Percentiles rank a stretch among this genome's conserved stretches.
These are phyloP conservation scores for Trypanosoma avium DNA, from an alignment of 208 protist genomes.

Conservation along the genomic window DNA sequence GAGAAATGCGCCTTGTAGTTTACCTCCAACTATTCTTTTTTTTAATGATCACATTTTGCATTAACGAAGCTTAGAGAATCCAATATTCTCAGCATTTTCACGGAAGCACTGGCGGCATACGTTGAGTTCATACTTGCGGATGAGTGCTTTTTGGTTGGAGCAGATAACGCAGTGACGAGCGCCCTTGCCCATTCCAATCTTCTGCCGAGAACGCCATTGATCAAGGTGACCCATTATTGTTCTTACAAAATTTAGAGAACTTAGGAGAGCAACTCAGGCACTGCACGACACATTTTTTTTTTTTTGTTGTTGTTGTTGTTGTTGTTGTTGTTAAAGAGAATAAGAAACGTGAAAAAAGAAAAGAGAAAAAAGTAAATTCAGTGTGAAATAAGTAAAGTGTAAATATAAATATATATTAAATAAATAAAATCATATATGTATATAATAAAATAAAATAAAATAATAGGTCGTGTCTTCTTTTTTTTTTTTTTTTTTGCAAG, in stretches of 20 bases:
- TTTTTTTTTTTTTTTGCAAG: no score
- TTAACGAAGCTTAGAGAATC: conserved; percentile 92
- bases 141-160: conserved; percentile 92
- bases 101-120: conserved; percentile 95
- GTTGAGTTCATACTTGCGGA: conserved; percentile 95
- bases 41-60: not conserved
- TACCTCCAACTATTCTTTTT: not conserved
- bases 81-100: conserved; percentile 91
- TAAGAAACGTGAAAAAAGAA: not conserved
- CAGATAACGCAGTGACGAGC: conserved; percentile 89
- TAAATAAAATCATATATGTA: no score
- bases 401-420: no score
- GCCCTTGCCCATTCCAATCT: conserved; percentile 92
- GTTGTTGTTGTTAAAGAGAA: no score
- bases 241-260: not conserved
- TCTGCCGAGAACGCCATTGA: conserved; percentile 92
- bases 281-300: not conserved
- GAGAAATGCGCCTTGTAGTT: no score
- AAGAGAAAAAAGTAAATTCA: not conserved
- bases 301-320: no score
- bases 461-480: no score
- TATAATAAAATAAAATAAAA: no score
- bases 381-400: no score
- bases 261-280: conserved; percentile 1
- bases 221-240: conserved; percentile 88